Evolutionary conservation across 1,284 basidiomycete species (phyloP), one percentile per base, ranked within the genome.

Genomic region (Cystobasidium pallidum): DNA sequence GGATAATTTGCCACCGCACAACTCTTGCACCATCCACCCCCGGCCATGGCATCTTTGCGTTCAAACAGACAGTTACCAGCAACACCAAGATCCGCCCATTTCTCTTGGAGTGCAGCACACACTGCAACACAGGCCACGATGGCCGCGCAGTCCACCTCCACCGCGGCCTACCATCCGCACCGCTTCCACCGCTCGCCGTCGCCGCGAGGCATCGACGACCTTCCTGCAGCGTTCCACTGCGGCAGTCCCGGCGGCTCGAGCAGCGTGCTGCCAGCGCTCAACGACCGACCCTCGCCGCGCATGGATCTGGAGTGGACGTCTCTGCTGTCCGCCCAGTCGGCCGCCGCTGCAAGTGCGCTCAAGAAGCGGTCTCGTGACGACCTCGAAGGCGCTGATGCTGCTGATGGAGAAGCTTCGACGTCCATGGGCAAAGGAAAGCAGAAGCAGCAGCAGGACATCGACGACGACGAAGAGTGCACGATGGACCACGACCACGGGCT

Each of bases 171-270:
- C 36, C 36, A 39, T 2, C 58, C n/a, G 7, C 11, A n/a, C 58
- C 36, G 24, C 58, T 61, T 61, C 58, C 66, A 59, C 55, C 36
- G 55, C 36, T 58, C 66, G 17, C 66, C 52, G 13, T 67, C 66
- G 26, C 66, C 66, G 36, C 36, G 66, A 58, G 66, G 34, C 24
- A 67, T 67, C 55, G 54, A 67, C 30, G 66, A 67, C 55, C 54
- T 67, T 11, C 66, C 66, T 43, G 66, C 21, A 32, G 41, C 52
- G 7, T 67, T 67, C 45, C 66, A 67, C 55, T 67, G 58, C 39
- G 58, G 41, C 36, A 61, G 41, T 30, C 39, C 36, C 17, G 17
- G 58, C 13, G 34, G 30, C 2, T 3, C n/a, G 58, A 61, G 41
- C 49, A 54, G 43, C 2, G 19, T 30, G 17, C 10, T 59, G 30